Evolutionary conservation across 179 eudicot genomes (phyloP).

Genomic region (Beta corolliflora): DNA sequence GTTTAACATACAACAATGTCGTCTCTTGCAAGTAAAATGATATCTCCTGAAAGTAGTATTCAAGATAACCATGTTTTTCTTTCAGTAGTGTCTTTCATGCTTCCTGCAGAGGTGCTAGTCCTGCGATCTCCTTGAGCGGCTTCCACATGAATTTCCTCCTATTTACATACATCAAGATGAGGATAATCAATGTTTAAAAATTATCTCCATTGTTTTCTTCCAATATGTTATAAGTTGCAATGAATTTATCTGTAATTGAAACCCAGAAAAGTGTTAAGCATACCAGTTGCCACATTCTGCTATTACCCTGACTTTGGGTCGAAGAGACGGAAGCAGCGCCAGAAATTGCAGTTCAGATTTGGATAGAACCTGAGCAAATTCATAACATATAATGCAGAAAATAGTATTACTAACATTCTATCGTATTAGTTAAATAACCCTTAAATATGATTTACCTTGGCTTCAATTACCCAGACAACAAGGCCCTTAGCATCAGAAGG

Average conservation of each 20-base stretch:
- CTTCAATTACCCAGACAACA: conserved; percentile 82
- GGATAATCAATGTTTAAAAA: conserved; percentile 1
- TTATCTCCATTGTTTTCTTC: neutral
- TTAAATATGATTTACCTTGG: conserved; percentile 51
- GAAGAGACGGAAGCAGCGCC: conserved; percentile 79
- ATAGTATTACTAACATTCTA: neutral
- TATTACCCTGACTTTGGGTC: conserved; percentile 81
- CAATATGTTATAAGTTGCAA: neutral
- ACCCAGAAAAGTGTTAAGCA: conserved; percentile 3
- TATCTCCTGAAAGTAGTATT: neutral
- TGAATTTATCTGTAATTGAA: neutral
- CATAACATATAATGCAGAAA: neutral
- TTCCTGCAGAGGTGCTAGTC: conserved; percentile 39
- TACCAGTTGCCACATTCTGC: conserved; percentile 99
- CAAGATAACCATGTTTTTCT: neutral
- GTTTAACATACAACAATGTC: neutral
- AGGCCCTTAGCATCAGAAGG: conserved; percentile 84
- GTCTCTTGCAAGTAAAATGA: neutral
- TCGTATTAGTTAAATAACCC: neutral
- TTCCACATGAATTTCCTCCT: conserved; percentile 93
- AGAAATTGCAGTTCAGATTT: conserved; percentile 86
- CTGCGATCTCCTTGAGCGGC: conserved; percentile 87
- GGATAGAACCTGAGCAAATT: conserved; percentile 61
- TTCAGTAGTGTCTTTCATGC: conserved; percentile 24
- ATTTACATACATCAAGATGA: conserved; percentile 19